Evolutionary conservation across 73 alveolate species (phyloP).

Genomic region (Breviolum minutum): DNA sequence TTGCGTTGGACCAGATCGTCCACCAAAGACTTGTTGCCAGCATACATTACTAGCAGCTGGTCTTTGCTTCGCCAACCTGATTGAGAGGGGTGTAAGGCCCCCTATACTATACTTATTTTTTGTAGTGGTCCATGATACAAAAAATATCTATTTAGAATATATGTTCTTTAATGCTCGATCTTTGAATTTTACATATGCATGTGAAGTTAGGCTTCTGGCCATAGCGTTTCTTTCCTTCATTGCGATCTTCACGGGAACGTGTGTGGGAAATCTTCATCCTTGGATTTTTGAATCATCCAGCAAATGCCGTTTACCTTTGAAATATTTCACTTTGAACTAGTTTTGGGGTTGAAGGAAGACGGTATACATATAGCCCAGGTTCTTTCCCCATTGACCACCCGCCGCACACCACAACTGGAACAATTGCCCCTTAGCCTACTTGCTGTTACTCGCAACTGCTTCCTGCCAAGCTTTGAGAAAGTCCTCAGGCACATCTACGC

Average conservation of each 20-base stretch:
- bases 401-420: neutral
- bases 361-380: neutral
- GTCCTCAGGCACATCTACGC: neutral
- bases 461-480: conserved; percentile 4
- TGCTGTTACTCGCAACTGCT: neutral
- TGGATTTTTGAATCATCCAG: neutral
- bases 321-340: neutral
- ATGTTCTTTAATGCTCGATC: neutral
- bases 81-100: neutral
- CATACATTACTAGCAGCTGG: neutral
- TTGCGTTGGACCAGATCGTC: neutral
- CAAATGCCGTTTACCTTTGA: neutral
- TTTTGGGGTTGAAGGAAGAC: neutral
- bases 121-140: neutral
- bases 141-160: neutral
- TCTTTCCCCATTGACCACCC: neutral
- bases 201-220: neutral
- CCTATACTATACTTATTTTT: neutral
- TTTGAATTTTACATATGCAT: neutral
- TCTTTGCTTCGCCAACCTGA: neutral
- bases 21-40: neutral
- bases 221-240: neutral
- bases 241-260: conserved; percentile 1
- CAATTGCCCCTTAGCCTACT: neutral
- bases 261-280: neutral